Evolutionary conservation across 495 filamentous ascomycete genomes (phyloP).

Genomic region (Annulohypoxylon stygium): DNA sequence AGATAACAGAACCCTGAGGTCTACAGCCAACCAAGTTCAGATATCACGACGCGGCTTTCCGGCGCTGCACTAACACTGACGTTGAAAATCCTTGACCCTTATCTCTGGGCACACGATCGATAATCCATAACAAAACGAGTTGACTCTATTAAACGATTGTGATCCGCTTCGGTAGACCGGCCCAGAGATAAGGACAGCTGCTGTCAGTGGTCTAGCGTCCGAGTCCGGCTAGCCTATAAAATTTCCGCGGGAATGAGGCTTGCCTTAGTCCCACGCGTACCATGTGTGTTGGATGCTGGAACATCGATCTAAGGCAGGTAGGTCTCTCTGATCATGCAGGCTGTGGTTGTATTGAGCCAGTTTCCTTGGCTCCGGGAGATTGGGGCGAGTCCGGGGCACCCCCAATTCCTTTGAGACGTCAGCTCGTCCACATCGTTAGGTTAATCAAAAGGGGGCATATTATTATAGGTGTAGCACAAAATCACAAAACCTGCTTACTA

Average conservation of each 20-base stretch:
- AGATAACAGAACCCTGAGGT: conserved; percentile 8
- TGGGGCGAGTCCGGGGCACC: conserved; percentile 20
- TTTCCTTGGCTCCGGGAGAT: conserved; percentile 27
- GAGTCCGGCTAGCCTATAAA: conserved; percentile 1
- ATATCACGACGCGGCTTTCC: conserved; percentile 7
- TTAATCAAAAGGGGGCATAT: conserved; percentile 6
- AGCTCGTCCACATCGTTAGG: conserved; percentile 23
- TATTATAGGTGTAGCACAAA: conserved; percentile 6
- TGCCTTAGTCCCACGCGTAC: conserved; percentile 22
- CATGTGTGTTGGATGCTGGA: conserved; percentile 6
- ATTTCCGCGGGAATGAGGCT: conserved; percentile 42
- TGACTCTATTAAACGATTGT: conserved; percentile 21
- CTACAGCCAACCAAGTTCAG: conserved; percentile 13
- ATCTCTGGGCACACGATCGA: conserved; percentile 27
- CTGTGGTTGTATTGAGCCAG: background rate
- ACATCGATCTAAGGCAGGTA: conserved; percentile 30
- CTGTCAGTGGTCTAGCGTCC: conserved; percentile 38
- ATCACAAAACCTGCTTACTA: conserved; percentile 9
- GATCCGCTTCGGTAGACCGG: conserved; percentile 23
- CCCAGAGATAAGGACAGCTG: conserved; percentile 43
- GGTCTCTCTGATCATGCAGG: conserved; percentile 19
- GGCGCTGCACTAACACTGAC: conserved; percentile 5
- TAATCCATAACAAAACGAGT: conserved; percentile 1
- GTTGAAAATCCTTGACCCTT: conserved; percentile 30
- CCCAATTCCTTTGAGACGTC: conserved; percentile 33